A percentile compares a stretch with the other conserved stretches of the same genome.
Evolutionary conservation across 768 basidiomycete species (phyloP).

Genomic region (Hydnomerulius pinastri): DNA sequence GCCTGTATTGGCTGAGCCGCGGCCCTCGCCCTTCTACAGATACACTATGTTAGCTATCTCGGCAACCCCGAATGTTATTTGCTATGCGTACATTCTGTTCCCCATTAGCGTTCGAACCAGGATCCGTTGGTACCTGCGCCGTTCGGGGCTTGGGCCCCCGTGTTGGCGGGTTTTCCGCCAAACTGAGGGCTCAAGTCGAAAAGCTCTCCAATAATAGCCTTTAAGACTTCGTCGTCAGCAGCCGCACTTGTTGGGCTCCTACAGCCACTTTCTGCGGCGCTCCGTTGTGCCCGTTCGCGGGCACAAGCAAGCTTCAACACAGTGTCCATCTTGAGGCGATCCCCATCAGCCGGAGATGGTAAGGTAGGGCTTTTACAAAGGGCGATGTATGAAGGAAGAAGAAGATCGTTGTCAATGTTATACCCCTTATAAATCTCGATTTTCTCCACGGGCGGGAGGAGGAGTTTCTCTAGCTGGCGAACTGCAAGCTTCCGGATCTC

Average conservation of each 20-base stretch:
- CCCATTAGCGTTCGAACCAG: not conserved
- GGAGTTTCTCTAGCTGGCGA: conserved; percentile 53
- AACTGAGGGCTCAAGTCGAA: conserved; percentile 28
- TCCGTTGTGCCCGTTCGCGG: conserved; percentile 46
- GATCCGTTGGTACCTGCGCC: not conserved
- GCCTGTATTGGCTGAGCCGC: too few relatives aligned
- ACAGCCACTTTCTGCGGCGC: conserved; percentile 32
- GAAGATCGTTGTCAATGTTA: conserved; percentile 46
- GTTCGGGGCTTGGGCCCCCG: conserved; percentile 9
- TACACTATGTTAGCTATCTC: too few relatives aligned
- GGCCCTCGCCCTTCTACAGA: too few relatives aligned
- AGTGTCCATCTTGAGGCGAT: conserved; percentile 57
- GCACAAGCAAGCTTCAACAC: conserved; percentile 52
- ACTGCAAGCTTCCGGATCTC: conserved; percentile 53
- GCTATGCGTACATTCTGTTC: not conserved
- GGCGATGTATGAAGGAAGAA: conserved; percentile 52
- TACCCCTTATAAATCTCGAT: conserved; percentile 58
- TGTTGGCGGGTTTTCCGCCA: conserved; percentile 1
- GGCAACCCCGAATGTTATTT: not conserved
- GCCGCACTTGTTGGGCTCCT: conserved; percentile 29
- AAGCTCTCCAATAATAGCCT: conserved; percentile 31
- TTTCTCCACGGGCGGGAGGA: conserved; percentile 50
- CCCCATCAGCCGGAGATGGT: conserved; percentile 54
- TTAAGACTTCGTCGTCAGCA: conserved; percentile 27
- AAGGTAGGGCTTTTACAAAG: conserved; percentile 55